These are phyloP conservation scores for Clavariopsis aquatica DNA, from an alignment of 495 filamentous ascomycete genomes.

Conservation along the genomic window DNA sequence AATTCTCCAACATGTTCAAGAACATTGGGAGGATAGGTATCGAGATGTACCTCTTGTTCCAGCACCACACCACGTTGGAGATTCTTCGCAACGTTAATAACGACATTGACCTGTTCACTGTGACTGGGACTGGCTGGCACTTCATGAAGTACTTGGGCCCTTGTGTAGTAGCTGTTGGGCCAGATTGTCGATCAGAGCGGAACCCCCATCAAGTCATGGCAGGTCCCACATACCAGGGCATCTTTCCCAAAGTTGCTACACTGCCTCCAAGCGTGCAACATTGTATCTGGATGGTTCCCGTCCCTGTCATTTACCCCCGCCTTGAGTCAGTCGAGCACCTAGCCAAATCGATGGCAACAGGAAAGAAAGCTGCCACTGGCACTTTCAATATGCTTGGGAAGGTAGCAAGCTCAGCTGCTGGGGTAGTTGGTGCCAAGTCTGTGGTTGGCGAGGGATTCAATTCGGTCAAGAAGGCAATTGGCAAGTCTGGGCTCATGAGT, in stretches of 20 bases:
- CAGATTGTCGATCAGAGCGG: slow-evolving; percentile 87
- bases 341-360: slow-evolving; percentile 86
- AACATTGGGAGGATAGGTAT: slow-evolving; percentile 97
- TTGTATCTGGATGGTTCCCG: slow-evolving; percentile 90
- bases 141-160: slow-evolving; percentile 96
- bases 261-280: slow-evolving; percentile 93
- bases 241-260: slow-evolving; percentile 93
- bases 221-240: slow-evolving; percentile 92
- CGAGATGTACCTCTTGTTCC: slow-evolving; percentile 98
- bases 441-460: slow-evolving; percentile 89
- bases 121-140: slow-evolving; percentile 96
- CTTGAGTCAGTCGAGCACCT: slow-evolving; percentile 88
- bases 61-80: slow-evolving; percentile 95
- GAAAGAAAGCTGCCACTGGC: slow-evolving; percentile 92
- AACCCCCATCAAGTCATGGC: slow-evolving; percentile 91
- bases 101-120: slow-evolving; percentile 91
- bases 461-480: slow-evolving; percentile 91
- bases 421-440: slow-evolving; percentile 90
- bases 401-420: slow-evolving; percentile 88
- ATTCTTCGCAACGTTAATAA: slow-evolving; percentile 82
- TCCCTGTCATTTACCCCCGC: slow-evolving; percentile 88
- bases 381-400: slow-evolving; percentile 95
- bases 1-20: slow-evolving; percentile 94
- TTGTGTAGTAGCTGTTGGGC: slow-evolving; percentile 82
- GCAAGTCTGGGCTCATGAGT: slow-evolving; percentile 92